phyloP scores from a whole-genome alignment of 2,329 filamentous ascomycete genomes.

The Alternaria sp. region DNA sequence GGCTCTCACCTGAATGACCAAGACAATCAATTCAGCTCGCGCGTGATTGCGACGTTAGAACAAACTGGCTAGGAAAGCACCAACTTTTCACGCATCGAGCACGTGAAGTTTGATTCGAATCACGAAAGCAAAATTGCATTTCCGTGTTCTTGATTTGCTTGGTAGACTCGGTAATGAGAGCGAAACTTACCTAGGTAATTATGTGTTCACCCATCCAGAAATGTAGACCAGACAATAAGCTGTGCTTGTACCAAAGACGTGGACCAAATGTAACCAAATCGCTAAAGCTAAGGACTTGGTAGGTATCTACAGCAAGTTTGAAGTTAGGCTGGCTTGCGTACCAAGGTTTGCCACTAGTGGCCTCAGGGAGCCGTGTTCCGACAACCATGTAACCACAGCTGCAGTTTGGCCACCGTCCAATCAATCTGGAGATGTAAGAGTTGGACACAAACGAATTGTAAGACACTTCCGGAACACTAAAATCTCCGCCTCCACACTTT shows the following conservation, averaged over 20 bases:
- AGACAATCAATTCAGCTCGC: not conserved
- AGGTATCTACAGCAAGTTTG: not conserved
- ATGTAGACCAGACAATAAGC: not conserved
- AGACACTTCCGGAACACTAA: not conserved
- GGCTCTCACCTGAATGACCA: not conserved
- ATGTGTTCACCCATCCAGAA: not conserved
- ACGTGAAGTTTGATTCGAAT: not conserved
- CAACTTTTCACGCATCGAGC: not conserved
- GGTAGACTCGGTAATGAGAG: not conserved
- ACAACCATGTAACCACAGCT: not conserved
- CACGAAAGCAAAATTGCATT: not conserved
- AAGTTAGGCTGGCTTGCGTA: not conserved
- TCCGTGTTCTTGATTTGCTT: not conserved
- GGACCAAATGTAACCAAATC: not conserved
- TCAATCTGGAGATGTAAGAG: not conserved
- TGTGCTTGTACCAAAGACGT: not conserved
- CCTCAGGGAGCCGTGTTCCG: not conserved
- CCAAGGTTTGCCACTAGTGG: not conserved
- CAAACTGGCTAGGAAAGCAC: not conserved
- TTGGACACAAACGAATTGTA: not conserved
- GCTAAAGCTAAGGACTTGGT: not conserved
- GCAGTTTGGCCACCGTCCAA: not conserved
- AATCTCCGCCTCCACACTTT: not conserved
- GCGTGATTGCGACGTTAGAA: not conserved
- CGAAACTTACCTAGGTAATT: not conserved